Base-by-base conservation (phyloP, 192 early-diverging fungal species). In the Pilobolus umbonatus region DNA sequence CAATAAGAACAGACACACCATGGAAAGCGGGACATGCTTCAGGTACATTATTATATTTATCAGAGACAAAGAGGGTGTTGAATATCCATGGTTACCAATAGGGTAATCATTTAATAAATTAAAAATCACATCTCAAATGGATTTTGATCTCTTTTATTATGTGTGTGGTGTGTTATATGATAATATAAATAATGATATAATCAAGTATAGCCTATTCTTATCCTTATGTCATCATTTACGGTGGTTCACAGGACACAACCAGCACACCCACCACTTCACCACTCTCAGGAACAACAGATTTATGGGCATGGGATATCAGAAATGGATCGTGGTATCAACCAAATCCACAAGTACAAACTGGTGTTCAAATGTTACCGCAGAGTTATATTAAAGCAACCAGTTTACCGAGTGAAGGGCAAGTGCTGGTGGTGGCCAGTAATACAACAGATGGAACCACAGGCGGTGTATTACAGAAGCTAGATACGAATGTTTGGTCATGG, bases 271-370 rank as follows among this genome's bases (percentile, higher is more conserved):
- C 52, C 9, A 54, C 19, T 32, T 11, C 15, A 54, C 31, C 32
- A 25, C 43, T 70, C 5, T 40, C 39, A 1, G 77, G 77, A 15
- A 68, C 75, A 24, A 73, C 65, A 34, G 67, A 69, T 24, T 34
- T 80, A 12, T 75, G 73, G 71, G 67, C 63, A 5, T 80, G 79
- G 79, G 67, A 73, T 38, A 65, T 62, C 0, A 65, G 59, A 1
- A 64, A 74, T 15, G 68, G 73, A 2, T 61, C 64, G 44, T 80
- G 79, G 79, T 75, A 72, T 32, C 53, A 75, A 31, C 74, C 74
- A 8, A 54, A 56, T 11, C 52, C 58, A 30, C 62, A 71, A 19
- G 47, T 68, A 34, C 43, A 53, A 34, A 55, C 45, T 10, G 32
- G 48, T 26, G 38, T 38, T n/a, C 22, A 52, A 4, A 60, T 72